These are phyloP conservation scores for Limnanthes douglasii DNA, from an alignment of 345 rosid genomes.

Conservation along the genomic window DNA sequence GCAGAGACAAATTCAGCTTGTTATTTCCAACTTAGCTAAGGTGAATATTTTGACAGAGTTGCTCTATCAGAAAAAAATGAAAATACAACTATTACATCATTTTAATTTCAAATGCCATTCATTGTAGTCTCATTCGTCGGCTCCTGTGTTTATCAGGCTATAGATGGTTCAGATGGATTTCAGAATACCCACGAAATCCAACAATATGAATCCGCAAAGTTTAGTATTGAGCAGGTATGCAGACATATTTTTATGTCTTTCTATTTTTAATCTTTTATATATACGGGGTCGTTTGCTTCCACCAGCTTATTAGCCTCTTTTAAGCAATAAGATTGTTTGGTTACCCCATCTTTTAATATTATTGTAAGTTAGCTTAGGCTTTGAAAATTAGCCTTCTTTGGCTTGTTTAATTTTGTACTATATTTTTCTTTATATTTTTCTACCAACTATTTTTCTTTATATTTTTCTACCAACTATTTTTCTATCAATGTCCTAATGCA, in stretches of 20 bases:
- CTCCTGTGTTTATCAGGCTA: slow-evolving; percentile 34
- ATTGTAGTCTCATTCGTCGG: not conserved
- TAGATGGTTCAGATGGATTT: slow-evolving; percentile 86
- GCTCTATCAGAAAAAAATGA: slow-evolving; percentile 6
- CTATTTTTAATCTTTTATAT: too few species aligned
- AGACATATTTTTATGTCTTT: too few species aligned
- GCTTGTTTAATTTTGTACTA: too few species aligned
- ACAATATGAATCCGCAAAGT: slow-evolving; percentile 79
- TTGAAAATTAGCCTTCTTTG: too few species aligned
- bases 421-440: not conserved
- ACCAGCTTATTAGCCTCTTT: too few species aligned
- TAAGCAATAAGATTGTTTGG: too few species aligned
- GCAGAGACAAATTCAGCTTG: slow-evolving; percentile 65
- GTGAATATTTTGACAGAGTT: slow-evolving; percentile 18
- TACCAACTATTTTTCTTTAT: slow-evolving; percentile 5
- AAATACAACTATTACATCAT: not conserved
- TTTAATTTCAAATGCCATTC: too few species aligned
- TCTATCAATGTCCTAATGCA: too few species aligned
- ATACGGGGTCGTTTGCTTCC: too few species aligned
- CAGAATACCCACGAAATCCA: slow-evolving; percentile 79
- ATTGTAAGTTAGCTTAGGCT: too few species aligned
- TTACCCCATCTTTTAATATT: too few species aligned
- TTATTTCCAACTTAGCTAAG: slow-evolving; percentile 57
- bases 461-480: too few species aligned
- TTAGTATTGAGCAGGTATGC: slow-evolving; percentile 80